phyloP scores from a whole-genome alignment of 2,329 filamentous ascomycete species.

The Aspergillus novofumigatus region DNA sequence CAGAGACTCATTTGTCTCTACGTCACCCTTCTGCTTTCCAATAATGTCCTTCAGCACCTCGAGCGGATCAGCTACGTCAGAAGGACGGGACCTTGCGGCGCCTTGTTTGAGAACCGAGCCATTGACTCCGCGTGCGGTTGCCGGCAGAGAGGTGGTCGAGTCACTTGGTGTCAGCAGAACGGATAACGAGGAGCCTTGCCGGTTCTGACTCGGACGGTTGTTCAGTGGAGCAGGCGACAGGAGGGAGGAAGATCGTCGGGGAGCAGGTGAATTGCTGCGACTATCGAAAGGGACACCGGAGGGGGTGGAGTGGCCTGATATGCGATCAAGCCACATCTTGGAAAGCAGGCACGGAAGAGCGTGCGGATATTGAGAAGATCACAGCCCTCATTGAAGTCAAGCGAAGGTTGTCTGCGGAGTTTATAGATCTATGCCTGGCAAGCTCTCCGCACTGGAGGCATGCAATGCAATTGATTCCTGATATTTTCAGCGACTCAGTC shows the following conservation, averaged over 20 bases:
- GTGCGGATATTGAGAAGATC: slow-evolving; percentile 9
- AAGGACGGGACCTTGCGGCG: slow-evolving; percentile 45
- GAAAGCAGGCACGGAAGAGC: slow-evolving; percentile 8
- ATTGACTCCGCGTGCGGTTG: slow-evolving; percentile 61
- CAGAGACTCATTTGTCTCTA: slow-evolving; percentile 10
- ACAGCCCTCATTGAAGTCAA: slow-evolving; percentile 8
- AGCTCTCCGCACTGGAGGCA: neutral
- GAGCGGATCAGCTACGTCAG: slow-evolving; percentile 63
- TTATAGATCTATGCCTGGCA: neutral
- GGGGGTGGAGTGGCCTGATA: slow-evolving; percentile 66
- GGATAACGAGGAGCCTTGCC: slow-evolving; percentile 73
- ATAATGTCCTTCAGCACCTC: slow-evolving; percentile 63
- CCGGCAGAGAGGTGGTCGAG: slow-evolving; percentile 70
- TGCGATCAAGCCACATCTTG: slow-evolving; percentile 85
- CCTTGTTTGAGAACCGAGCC: slow-evolving; percentile 64
- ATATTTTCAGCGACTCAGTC: neutral
- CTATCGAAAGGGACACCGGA: slow-evolving; percentile 57
- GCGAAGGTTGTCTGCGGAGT: neutral
- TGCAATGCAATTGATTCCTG: neutral
- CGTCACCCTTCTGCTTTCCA: slow-evolving; percentile 33
- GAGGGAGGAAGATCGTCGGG: slow-evolving; percentile 62
- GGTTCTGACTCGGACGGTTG: slow-evolving; percentile 62
- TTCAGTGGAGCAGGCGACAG: slow-evolving; percentile 66
- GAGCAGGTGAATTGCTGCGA: slow-evolving; percentile 68
- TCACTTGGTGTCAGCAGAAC: slow-evolving; percentile 67